Base-by-base conservation (phyloP, 805 yeast species). In the Ogataea allantospora region DNA sequence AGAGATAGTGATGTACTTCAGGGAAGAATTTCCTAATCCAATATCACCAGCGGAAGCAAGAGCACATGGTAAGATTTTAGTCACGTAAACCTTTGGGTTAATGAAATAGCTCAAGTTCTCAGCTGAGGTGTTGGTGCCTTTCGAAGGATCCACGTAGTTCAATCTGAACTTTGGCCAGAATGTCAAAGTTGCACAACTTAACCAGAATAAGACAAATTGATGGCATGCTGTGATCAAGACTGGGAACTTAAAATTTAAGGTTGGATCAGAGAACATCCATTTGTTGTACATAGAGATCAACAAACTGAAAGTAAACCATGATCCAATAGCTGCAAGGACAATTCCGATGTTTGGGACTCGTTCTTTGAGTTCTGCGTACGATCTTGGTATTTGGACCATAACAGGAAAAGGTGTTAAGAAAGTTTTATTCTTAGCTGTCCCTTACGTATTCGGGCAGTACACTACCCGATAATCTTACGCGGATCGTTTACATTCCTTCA, bases 21-120 rank as follows among this genome's bases (percentile, higher is more conserved):
- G 73, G 19, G 95, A 83, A 25, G 81, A 77, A 57, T 89, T 89
- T 22, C 95, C 88, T 46, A 87, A 70, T 1, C 97, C 96, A 46
- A 89, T 87, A 61, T 89, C 97, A 15, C 93, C 88, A 2, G 93
- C 83, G 2, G 88, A 76, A 0, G 95, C 91, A n/a, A 83, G 40
- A 0, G 95, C 82, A 55, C 96, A 86, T 1, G 95, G 95, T 2
- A 84, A 50, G 28, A 86, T 77, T 36, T 72, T 79, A 21, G 65
- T 62, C 16, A 73, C 18, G 47, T 78, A 76, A 27, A 63, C 61
- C 27, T 51, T 55, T 60, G 64, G 63, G 38, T 58, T 52, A 32
- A 57, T 53, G 26, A 50, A 36, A 33, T 50, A 50, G 27, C 46
- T 43, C 36, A 46, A 20, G 8, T 29, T 30, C 21, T 47, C 52